phyloP scores from a whole-genome alignment of 2,329 filamentous ascomycete species.

The Periglandula ipomoeae region DNA sequence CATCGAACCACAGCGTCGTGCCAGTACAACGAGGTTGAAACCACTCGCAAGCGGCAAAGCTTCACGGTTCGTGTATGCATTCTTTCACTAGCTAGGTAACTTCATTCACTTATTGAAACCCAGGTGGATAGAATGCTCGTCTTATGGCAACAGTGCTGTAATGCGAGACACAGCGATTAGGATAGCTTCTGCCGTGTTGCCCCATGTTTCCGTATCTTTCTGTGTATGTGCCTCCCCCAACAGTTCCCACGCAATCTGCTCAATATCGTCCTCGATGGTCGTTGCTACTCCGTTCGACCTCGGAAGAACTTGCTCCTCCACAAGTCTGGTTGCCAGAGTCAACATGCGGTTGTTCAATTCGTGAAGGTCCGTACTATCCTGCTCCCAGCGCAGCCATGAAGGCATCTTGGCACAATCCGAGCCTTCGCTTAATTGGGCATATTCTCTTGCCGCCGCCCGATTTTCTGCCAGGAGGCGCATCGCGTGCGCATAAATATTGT shows the following conservation, averaged over 20 bases:
- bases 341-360: slow-evolving; percentile 19
- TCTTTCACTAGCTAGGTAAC: too few species aligned
- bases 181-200: slow-evolving; percentile 18
- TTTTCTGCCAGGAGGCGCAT: slow-evolving; percentile 11
- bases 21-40: too few species aligned
- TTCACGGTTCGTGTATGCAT: too few species aligned
- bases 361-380: slow-evolving; percentile 21
- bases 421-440: slow-evolving; percentile 14
- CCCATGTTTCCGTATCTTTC: slow-evolving; percentile 21
- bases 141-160: slow-evolving; percentile 13
- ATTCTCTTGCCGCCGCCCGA: slow-evolving; percentile 13
- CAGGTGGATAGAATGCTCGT: too few species aligned
- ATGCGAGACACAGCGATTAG: slow-evolving; percentile 17
- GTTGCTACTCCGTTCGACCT: slow-evolving; percentile 1
- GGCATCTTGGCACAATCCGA: slow-evolving; percentile 16
- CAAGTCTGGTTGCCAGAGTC: slow-evolving; percentile 10
- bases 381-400: slow-evolving; percentile 21
- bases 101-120: too few species aligned
- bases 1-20: too few species aligned
- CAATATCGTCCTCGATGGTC: slow-evolving; percentile 15
- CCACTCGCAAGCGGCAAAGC: too few species aligned
- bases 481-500: slow-evolving; percentile 1
- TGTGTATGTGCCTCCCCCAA: slow-evolving; percentile 17
- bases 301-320: slow-evolving; percentile 22
- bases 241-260: slow-evolving; percentile 25